phyloP scores from a whole-genome alignment of 1,139 yeast species.

The Pichia sp. region DNA sequence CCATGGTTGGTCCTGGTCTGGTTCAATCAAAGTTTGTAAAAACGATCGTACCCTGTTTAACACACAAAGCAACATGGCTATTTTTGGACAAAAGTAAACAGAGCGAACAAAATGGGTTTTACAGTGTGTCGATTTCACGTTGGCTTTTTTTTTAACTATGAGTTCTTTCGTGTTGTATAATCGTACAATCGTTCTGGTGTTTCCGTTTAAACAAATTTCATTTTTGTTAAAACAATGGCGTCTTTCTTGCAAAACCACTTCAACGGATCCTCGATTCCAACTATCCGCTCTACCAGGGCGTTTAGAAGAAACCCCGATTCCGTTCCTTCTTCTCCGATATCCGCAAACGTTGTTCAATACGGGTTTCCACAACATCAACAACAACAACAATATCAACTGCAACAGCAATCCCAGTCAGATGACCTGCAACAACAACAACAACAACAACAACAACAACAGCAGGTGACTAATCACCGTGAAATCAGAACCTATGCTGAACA shows the following conservation, averaged over 20 bases:
- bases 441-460: slow-evolving; percentile 21
- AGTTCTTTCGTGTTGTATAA: no score
- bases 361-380: slow-evolving; percentile 7
- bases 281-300: slow-evolving; percentile 27
- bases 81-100: slow-evolving; percentile 5
- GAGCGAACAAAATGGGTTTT: not conserved
- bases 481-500: slow-evolving; percentile 59
- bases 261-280: slow-evolving; percentile 24
- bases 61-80: no score
- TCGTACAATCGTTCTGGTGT: no score
- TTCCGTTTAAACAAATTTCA: not conserved
- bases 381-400: slow-evolving; percentile 12
- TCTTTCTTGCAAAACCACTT: slow-evolving; percentile 27
- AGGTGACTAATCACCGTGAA: slow-evolving; percentile 41
- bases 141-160: not conserved
- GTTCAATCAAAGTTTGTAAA: no score
- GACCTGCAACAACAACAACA: slow-evolving; percentile 11
- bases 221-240: slow-evolving; percentile 9
- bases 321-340: slow-evolving; percentile 21
- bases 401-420: slow-evolving; percentile 1
- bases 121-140: not conserved
- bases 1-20: slow-evolving; percentile 10
- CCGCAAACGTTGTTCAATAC: slow-evolving; percentile 1
- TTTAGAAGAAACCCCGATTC: slow-evolving; percentile 26
- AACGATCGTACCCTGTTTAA: no score